Percentiles rank a stretch among this genome's conserved stretches.
phyloP scores from a whole-genome alignment of 495 filamentous ascomycete genomes.

The Lepidopterella palustris region DNA sequence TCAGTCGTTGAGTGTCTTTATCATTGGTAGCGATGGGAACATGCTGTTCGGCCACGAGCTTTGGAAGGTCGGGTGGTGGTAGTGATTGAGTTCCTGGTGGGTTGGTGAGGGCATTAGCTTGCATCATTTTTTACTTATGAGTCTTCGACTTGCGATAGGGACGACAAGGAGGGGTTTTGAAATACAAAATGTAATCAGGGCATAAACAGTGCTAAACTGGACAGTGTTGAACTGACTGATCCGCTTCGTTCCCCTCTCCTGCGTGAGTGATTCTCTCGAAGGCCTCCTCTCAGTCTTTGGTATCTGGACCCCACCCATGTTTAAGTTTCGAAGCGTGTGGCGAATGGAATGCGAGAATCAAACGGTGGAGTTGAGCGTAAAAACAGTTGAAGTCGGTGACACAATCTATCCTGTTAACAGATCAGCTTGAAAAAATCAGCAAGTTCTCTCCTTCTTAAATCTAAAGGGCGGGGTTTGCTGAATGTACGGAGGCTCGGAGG shows the following conservation, averaged over 20 bases:
- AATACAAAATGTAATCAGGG: no score
- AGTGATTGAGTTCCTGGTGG: conserved; percentile 77
- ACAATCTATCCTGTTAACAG: not conserved
- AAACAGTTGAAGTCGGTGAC: not conserved
- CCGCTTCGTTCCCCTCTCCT: conserved; percentile 33
- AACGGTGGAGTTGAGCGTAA: not conserved
- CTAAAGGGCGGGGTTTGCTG: not conserved
- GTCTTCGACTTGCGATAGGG: not conserved
- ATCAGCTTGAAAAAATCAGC: not conserved
- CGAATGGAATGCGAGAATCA: not conserved
- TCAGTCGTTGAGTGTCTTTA: conserved; percentile 81
- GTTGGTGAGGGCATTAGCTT: conserved; percentile 5
- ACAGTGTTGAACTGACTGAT: conserved; percentile 31
- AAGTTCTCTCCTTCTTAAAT: not conserved
- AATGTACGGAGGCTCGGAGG: not conserved
- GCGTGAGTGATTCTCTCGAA: conserved; percentile 19
- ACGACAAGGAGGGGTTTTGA: no score
- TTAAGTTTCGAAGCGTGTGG: not conserved
- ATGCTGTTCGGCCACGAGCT: conserved; percentile 89
- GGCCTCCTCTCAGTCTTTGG: conserved; percentile 6
- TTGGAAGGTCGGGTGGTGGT: conserved; percentile 81
- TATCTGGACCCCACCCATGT: conserved; percentile 21
- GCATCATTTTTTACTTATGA: not conserved
- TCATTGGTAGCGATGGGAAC: conserved; percentile 75
- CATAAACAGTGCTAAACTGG: conserved; percentile 12